A percentile compares a stretch with the other conserved stretches of the same genome.
Conservation (phyloP, 2,329 filamentous ascomycete species). For the Trematosphaeria pertusa region DNA sequence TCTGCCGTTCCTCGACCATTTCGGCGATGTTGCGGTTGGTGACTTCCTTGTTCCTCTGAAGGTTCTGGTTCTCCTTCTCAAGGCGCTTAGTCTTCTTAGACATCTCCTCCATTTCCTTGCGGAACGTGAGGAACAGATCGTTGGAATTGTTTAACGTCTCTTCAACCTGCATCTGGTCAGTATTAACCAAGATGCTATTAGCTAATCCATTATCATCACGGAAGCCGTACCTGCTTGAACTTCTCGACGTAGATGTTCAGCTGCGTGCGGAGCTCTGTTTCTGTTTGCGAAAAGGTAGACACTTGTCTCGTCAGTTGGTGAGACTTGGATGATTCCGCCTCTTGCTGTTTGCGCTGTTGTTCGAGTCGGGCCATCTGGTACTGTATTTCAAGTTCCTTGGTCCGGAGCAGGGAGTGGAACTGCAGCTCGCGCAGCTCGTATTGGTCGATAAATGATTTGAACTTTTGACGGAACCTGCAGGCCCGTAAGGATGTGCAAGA, state of each 20-base stretch:
- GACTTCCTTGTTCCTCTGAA: constrained; percentile 91
- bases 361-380: constrained; percentile 89
- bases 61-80: constrained; percentile 92
- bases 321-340: constrained; percentile 79
- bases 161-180: constrained; percentile 79
- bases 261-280: constrained; percentile 90
- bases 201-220: constrained; percentile 24
- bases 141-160: constrained; percentile 98
- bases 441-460: constrained; percentile 95
- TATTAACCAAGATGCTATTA: constrained; percentile 49
- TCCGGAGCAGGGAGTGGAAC: constrained; percentile 88
- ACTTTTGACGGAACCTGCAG: constrained; percentile 71
- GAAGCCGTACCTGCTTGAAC: constrained; percentile 86
- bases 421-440: constrained; percentile 95
- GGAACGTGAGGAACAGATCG: constrained; percentile 93
- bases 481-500: background rate
- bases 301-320: constrained; percentile 90
- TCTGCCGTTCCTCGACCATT: constrained; percentile 92
- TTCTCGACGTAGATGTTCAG: constrained; percentile 99
- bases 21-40: constrained; percentile 94
- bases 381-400: constrained; percentile 95
- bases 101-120: constrained; percentile 99
- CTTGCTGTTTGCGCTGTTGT: constrained; percentile 86
- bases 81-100: constrained; percentile 97
- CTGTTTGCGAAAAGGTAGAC: constrained; percentile 93